Evolutionary conservation across 306 rosid genomes (phyloP).

Genomic region (Sindora glabra): DNA sequence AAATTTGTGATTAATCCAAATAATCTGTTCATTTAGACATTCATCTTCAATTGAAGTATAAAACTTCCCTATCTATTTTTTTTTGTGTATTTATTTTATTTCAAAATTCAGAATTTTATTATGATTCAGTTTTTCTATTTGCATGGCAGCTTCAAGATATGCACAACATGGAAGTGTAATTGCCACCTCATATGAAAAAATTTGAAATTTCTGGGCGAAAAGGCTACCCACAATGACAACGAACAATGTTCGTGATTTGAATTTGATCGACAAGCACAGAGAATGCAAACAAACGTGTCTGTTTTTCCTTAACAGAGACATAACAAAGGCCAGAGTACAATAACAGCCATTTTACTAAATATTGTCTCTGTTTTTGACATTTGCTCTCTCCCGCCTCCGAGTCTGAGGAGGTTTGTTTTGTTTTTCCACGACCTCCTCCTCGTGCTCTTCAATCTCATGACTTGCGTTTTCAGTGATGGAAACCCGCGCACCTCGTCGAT

Average conservation of each 20-base stretch:
- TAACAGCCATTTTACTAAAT: slow-evolving; percentile 4
- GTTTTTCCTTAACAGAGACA: neutral
- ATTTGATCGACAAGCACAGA: neutral
- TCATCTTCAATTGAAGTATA: too few species aligned
- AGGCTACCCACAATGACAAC: slow-evolving; percentile 16
- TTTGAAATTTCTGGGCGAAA: slow-evolving; percentile 16
- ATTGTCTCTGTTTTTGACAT: slow-evolving; percentile 5
- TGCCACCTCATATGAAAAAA: slow-evolving; percentile 39
- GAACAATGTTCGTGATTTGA: neutral
- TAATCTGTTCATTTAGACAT: too few species aligned
- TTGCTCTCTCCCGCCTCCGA: neutral
- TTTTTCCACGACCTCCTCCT: slow-evolving; percentile 36
- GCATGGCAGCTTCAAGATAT: neutral
- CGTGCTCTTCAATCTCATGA: slow-evolving; percentile 34
- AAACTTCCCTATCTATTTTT: neutral
- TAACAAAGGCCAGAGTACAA: neutral
- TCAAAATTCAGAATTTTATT: neutral
- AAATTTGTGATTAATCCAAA: too few species aligned
- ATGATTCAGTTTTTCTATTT: neutral
- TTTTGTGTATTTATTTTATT: neutral
- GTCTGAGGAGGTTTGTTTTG: slow-evolving; percentile 38
- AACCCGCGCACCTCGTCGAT: slow-evolving; percentile 27
- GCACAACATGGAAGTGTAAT: slow-evolving; percentile 36
- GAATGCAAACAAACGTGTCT: neutral
- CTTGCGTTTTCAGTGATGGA: slow-evolving; percentile 31